Base-by-base conservation (phyloP, 352 stramenopile genomes). In the Globisporangium nagaii region DNA sequence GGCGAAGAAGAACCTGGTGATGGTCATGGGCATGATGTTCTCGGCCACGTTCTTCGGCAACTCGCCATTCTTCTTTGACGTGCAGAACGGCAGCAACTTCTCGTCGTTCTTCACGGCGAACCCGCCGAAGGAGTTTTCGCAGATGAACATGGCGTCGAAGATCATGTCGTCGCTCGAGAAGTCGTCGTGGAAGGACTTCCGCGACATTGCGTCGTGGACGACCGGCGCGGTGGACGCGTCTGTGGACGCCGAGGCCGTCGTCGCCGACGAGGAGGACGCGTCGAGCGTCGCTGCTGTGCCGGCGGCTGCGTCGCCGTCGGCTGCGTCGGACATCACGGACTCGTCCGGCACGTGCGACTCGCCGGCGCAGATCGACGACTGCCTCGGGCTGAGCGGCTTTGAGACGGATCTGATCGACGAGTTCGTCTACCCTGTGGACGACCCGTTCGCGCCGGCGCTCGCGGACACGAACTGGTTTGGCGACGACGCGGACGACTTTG, bases 11-110 rank as follows among this genome's bases (percentile, higher is more conserved):
- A 94, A 94, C 62, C 47, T 94, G 17, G 84, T 84, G 19, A 94
- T 94, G 84, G 89, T 94, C 70, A 90, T 90, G 64, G 84, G 82
- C 8, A 84, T 94, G 64, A 90, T 94, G 72, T 91, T 94, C 44
- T 90, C 78, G 7, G 79, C 91, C 36, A 90, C 77, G 15, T 92
- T 91, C 56, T 92, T 88, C 48, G 84, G 84, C 30, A 85, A 91
- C 56, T 76, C 70, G 31, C 68, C 84, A 20, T 75, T 71, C n/a
- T 79, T 88, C 17, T 76, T 84, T 42, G 88, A 86, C 41, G 64
- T 90, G 24, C 82, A 81, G 37, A 88, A 60, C 37, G 84, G 81
- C 55, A 85, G 68, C 54, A 88, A 78, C 46, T 91, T 92, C 51
- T 81, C 73, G 60, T 92, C 82, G 37, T 91, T 88, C 63, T 94